phyloP scores from a whole-genome alignment of 768 basidiomycete species.

The Sporobolomyces roseus region DNA sequence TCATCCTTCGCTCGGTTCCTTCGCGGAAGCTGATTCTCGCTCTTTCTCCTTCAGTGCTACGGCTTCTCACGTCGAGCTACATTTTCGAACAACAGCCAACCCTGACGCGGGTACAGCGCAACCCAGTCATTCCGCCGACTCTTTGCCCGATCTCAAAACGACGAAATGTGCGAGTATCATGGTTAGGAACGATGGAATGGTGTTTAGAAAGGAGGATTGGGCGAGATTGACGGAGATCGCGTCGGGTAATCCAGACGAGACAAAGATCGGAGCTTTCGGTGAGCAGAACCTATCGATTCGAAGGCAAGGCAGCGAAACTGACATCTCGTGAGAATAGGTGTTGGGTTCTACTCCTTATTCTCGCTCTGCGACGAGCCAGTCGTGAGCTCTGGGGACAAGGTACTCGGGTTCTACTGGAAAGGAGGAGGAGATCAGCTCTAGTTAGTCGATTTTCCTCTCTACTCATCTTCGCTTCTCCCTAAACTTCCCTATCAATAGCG shows the following conservation, averaged over 20 bases:
- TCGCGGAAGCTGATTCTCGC: not conserved
- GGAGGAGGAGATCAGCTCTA: conserved; percentile 58
- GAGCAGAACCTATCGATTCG: conserved; percentile 50
- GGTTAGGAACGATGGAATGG: conserved; percentile 78
- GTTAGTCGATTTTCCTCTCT: not conserved
- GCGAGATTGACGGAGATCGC: conserved; percentile 53
- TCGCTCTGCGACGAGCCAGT: conserved; percentile 48
- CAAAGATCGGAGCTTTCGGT: conserved; percentile 92
- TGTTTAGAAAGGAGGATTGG: conserved; percentile 85
- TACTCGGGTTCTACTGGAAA: conserved; percentile 81
- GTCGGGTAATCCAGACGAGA: conserved; percentile 88
- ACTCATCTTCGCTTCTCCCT: not conserved
- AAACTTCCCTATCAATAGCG: not conserved
- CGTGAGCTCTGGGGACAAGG: conserved; percentile 60
- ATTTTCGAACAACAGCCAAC: conserved; percentile 60
- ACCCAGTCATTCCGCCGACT: not conserved
- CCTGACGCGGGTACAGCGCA: not conserved
- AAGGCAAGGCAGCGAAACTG: not conserved
- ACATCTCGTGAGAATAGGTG: conserved; percentile 17
- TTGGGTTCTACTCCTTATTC: conserved; percentile 45
- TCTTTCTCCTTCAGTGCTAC: conserved; percentile 16
- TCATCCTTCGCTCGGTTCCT: conserved; percentile 42
- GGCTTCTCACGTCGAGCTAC: conserved; percentile 63
- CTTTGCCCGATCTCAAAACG: conserved; percentile 34
- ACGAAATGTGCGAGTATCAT: conserved; percentile 64